phyloP scores from a whole-genome alignment of 1,284 basidiomycete genomes.

The Lentinula novae-zelandiae region DNA sequence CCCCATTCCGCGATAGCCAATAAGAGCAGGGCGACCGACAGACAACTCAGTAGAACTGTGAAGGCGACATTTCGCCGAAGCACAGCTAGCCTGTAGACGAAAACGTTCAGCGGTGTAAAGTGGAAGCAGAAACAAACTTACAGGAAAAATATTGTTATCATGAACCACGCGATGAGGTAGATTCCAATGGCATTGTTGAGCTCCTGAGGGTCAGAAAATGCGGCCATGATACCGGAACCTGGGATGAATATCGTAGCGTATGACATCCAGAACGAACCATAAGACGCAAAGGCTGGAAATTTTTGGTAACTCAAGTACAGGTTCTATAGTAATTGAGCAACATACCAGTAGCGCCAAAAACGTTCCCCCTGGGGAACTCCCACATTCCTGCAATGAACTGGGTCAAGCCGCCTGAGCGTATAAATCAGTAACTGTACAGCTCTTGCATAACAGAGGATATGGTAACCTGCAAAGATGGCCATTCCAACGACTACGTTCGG shows the following conservation, averaged over 20 bases:
- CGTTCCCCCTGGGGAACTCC: constrained; percentile 77
- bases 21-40: constrained; percentile 56
- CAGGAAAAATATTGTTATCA: constrained; percentile 30
- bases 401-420: constrained; percentile 63
- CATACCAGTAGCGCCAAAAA: constrained; percentile 67
- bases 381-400: constrained; percentile 78
- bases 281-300: constrained; percentile 56
- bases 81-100: constrained; percentile 8
- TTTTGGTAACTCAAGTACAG: neutral
- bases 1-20: constrained; percentile 43
- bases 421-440: neutral
- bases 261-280: constrained; percentile 79
- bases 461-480: constrained; percentile 56
- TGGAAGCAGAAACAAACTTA: constrained; percentile 15
- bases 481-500: constrained; percentile 84
- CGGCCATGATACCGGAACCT: constrained; percentile 50
- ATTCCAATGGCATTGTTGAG: constrained; percentile 60
- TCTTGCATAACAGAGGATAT: neutral
- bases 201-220: constrained; percentile 43
- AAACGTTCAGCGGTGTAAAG: too few species aligned
- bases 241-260: constrained; percentile 67
- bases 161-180: constrained; percentile 64
- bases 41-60: constrained; percentile 30
- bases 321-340: constrained; percentile 11
- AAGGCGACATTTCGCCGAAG: constrained; percentile 12